phyloP scores from a whole-genome alignment of 257 asterid species.

The Gentiana dahurica region DNA sequence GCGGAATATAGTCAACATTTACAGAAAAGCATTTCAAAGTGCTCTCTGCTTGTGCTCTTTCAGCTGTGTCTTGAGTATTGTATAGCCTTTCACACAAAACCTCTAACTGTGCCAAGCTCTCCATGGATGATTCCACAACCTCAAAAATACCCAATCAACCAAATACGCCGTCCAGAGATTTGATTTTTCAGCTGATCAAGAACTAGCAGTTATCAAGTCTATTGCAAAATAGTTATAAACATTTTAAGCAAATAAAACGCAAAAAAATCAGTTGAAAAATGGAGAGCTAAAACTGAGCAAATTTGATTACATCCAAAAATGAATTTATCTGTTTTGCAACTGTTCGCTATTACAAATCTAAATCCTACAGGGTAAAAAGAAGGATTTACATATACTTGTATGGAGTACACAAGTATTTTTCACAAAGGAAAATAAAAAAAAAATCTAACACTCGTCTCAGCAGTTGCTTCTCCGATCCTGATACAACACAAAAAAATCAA shows the following conservation, averaged over 20 bases:
- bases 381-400: conserved; percentile 10
- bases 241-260: not conserved
- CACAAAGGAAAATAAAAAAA: conserved; percentile 3
- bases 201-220: conserved; percentile 12
- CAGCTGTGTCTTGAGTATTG: conserved; percentile 92
- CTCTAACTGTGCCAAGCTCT: conserved; percentile 97
- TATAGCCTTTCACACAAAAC: conserved; percentile 95
- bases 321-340: conserved; percentile 6
- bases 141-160: conserved; percentile 7
- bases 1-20: conserved; percentile 84
- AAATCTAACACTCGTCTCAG: conserved; percentile 8
- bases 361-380: conserved; percentile 1
- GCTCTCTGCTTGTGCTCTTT: conserved; percentile 93
- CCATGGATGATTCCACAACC: conserved; percentile 43
- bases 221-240: not conserved
- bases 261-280: not conserved
- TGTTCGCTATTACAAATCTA: conserved; percentile 13
- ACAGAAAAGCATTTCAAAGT: conserved; percentile 95
- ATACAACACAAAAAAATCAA: conserved; percentile 9
- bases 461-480: conserved; percentile 10
- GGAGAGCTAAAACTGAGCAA: not conserved
- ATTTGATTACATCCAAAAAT: conserved; percentile 6
- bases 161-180: conserved; percentile 9
- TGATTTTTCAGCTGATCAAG: conserved; percentile 9
- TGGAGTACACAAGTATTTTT: conserved; percentile 10